A percentile compares a stretch with the other conserved stretches of the same genome.
Conservation (phyloP, 73 alveolate species). For the Urostyla sp. region DNA sequence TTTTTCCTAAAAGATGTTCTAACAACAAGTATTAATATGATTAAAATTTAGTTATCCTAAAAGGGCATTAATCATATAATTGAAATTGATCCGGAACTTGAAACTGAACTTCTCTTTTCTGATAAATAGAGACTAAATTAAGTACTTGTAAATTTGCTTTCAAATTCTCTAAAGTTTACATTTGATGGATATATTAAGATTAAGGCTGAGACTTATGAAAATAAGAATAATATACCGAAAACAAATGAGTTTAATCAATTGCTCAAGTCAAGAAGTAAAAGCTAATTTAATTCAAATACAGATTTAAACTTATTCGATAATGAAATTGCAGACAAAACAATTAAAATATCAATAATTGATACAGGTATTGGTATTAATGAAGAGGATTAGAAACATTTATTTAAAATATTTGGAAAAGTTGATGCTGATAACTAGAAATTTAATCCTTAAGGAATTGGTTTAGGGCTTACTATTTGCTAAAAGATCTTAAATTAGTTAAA, state of each 20-base stretch:
- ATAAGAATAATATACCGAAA: neutral
- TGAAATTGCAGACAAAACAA: neutral
- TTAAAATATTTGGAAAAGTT: conserved; percentile 14
- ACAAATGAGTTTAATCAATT: neutral
- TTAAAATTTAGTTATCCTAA: neutral
- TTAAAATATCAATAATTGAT: conserved; percentile 1
- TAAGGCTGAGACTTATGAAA: neutral
- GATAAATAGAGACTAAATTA: conserved; percentile 4
- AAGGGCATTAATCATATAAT: neutral
- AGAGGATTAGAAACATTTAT: neutral
- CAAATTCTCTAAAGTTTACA: conserved; percentile 17
- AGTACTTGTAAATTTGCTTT: conserved; percentile 6
- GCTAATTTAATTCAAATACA: no score
- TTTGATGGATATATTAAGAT: conserved; percentile 19
- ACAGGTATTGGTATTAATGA: conserved; percentile 36
- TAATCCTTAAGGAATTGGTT: conserved; percentile 34
- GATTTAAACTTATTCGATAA: neutral
- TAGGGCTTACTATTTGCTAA: conserved; percentile 18
- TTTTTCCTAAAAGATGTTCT: neutral
- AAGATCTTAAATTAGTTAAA: neutral
- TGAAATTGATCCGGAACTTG: conserved; percentile 11
- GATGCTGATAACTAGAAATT: neutral
- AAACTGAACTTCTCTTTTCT: neutral
- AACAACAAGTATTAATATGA: neutral
- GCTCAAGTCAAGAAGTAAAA: no score